Conservation (phyloP, 371 early-diverging fungal genomes). For the Rhizopus arrhizus region DNA sequence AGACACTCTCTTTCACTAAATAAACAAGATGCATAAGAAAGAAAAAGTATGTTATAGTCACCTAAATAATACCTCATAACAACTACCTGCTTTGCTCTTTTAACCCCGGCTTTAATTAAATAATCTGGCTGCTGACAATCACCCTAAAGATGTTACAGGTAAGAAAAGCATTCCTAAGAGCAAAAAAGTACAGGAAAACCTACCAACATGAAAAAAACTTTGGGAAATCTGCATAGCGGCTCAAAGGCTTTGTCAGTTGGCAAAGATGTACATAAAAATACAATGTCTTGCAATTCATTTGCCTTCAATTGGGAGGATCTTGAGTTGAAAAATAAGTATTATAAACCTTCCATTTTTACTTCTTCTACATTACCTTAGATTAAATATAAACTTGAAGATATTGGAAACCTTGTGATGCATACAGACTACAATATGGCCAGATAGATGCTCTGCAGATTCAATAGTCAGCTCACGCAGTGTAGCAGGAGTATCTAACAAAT, state of each 20-base stretch:
- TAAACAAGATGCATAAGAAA: background rate
- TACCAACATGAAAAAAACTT: constrained; percentile 59
- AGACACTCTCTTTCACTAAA: constrained; percentile 45
- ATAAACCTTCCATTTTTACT: background rate
- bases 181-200: constrained; percentile 19
- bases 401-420: constrained; percentile 49
- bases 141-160: constrained; percentile 34
- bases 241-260: constrained; percentile 50
- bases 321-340: background rate
- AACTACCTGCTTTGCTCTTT: constrained; percentile 60
- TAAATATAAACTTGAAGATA: constrained; percentile 51
- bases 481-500: constrained; percentile 47
- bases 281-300: constrained; percentile 55
- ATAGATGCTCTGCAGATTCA: constrained; percentile 37
- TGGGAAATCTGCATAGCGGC: constrained; percentile 53
- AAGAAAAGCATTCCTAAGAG: constrained; percentile 7
- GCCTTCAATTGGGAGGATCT: constrained; percentile 46
- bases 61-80: constrained; percentile 49
- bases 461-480: constrained; percentile 31
- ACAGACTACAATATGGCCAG: constrained; percentile 49
- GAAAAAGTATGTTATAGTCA: too few relatives aligned
- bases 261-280: constrained; percentile 48
- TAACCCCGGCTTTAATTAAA: constrained; percentile 57
- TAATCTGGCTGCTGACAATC: constrained; percentile 62
- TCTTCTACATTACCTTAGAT: constrained; percentile 30